Percentiles rank a stretch among this genome's conserved stretches.
Evolutionary conservation across 176 grass and related monocot species (phyloP).

Genomic region (Carex littledalei): DNA sequence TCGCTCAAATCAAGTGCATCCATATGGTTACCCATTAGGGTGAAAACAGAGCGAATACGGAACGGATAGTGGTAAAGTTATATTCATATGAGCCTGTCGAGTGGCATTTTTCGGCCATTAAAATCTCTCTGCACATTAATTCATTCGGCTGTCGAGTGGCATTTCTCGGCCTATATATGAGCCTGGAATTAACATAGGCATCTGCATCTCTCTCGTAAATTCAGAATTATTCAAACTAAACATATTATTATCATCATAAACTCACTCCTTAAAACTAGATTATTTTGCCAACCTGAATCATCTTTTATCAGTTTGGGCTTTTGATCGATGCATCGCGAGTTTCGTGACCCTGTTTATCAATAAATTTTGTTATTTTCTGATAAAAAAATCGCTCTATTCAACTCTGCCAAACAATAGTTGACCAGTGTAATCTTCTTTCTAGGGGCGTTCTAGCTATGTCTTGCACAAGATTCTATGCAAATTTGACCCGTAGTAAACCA

Average conservation of each 20-base stretch:
- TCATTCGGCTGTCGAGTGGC: too few relatives aligned
- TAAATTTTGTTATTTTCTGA: background rate
- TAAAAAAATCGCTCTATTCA: background rate
- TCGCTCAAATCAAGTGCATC: background rate
- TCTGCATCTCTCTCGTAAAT: too few relatives aligned
- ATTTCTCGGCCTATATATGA: too few relatives aligned
- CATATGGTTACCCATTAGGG: too few relatives aligned
- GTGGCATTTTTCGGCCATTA: too few relatives aligned
- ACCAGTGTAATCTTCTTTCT: background rate
- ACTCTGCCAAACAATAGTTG: background rate
- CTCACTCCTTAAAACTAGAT: background rate
- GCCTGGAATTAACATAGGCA: background rate
- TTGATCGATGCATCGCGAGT: too few relatives aligned
- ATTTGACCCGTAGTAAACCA: background rate
- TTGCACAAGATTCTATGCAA: background rate
- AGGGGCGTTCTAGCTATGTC: background rate
- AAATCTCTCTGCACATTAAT: too few relatives aligned
- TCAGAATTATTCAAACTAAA: background rate
- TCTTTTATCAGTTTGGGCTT: background rate
- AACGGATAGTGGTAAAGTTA: too few relatives aligned
- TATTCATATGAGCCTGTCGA: too few relatives aligned
- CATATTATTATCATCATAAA: too few relatives aligned
- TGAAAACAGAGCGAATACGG: too few relatives aligned
- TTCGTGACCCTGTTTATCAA: background rate
- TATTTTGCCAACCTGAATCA: background rate